These are phyloP conservation scores for Taphrina deformans DNA, from an alignment of 1,139 yeast species.

Conservation along the genomic window DNA sequence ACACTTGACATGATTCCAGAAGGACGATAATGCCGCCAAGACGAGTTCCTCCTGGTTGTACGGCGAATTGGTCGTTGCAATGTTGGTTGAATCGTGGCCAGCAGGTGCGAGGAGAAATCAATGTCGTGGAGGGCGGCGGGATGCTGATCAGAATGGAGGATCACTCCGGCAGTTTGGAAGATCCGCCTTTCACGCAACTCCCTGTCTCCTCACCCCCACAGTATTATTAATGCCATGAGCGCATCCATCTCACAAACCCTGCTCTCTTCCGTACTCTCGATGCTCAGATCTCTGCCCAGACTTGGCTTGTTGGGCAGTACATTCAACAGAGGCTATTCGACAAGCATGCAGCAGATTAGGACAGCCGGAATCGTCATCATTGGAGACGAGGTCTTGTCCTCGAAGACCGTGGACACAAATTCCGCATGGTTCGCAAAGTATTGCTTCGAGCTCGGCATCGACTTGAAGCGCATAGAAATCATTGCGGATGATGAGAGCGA, in stretches of 20 bases:
- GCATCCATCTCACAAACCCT: neutral
- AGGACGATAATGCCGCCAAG: too few species aligned
- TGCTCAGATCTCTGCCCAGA: constrained; percentile 1
- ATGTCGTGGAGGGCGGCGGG: too few species aligned
- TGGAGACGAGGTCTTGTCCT: constrained; percentile 85
- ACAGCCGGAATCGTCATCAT: constrained; percentile 58
- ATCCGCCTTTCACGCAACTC: neutral
- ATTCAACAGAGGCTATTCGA: neutral
- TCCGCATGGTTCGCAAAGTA: constrained; percentile 67
- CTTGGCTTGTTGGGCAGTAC: neutral
- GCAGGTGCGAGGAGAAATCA: too few species aligned
- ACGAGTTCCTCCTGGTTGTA: too few species aligned
- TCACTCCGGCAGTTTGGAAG: neutral
- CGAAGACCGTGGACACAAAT: constrained; percentile 80
- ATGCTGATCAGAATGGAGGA: neutral
- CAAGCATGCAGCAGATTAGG: constrained; percentile 16
- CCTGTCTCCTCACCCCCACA: neutral
- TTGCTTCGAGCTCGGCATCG: constrained; percentile 66
- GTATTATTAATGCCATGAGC: neutral
- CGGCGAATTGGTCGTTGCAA: too few species aligned
- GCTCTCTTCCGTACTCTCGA: neutral
- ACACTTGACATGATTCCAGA: too few species aligned
- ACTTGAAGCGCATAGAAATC: constrained; percentile 64
- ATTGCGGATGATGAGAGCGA: constrained; percentile 75
- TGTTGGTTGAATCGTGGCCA: too few species aligned